Conservation (phyloP, 148 eudicot species). For the Hydrangea macrophylla region DNA sequence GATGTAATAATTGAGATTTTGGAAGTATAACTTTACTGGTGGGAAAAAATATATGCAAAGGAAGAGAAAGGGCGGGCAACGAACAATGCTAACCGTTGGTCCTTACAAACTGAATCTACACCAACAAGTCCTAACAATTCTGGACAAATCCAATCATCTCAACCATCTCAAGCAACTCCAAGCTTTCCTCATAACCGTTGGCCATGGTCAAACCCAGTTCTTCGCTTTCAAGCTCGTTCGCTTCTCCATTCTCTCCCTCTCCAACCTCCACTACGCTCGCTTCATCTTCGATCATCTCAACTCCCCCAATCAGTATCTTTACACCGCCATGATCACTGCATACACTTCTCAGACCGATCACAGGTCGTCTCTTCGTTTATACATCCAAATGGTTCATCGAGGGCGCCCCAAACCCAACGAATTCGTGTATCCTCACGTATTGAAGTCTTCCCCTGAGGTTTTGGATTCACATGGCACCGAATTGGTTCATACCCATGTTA, state of each 20-base stretch:
- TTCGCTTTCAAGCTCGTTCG: conserved; percentile 65
- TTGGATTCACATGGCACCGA: conserved; percentile 34
- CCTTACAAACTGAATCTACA: conserved; percentile 18
- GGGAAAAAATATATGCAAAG: background rate
- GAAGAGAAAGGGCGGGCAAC: background rate
- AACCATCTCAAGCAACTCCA: conserved; percentile 66
- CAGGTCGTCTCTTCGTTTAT: conserved; percentile 25
- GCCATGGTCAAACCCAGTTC: conserved; percentile 58
- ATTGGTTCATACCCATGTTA: conserved; percentile 63
- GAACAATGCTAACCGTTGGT: conserved; percentile 21
- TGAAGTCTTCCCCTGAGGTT: conserved; percentile 51
- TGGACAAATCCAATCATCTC: conserved; percentile 33
- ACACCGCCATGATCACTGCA: conserved; percentile 69
- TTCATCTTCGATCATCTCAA: conserved; percentile 36
- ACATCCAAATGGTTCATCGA: conserved; percentile 37
- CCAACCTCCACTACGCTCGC: conserved; percentile 53
- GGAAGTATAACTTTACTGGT: background rate
- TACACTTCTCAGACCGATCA: conserved; percentile 41
- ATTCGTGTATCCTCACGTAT: conserved; percentile 49
- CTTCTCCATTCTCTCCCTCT: conserved; percentile 40
- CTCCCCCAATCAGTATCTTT: conserved; percentile 61
- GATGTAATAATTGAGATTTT: no score
- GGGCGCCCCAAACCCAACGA: conserved; percentile 43
- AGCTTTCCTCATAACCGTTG: conserved; percentile 49
- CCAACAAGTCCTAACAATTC: conserved; percentile 22